Base-by-base conservation (phyloP, 345 rosid genomes). In the Sisymbrium irio region DNA sequence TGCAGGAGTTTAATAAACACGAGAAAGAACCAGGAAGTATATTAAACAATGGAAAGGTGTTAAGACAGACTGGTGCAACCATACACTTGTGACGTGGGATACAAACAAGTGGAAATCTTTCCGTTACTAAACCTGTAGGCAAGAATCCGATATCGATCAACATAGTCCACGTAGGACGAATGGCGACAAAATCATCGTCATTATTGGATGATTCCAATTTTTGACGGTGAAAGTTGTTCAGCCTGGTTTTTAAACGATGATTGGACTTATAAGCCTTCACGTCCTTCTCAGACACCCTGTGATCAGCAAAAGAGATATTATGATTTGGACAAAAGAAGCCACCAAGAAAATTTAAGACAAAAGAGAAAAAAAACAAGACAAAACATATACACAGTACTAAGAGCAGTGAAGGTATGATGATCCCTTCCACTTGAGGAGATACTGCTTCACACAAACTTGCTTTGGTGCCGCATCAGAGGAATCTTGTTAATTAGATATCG, bases 351-450 rank as follows among this genome's bases (percentile, higher is more conserved):
- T 33, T 30, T 60, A 62, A 69, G 37, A 62, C 18, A 69, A 5
- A 64, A n/a, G n/a, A 37, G 49, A 18, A 20, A 49, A 69, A 32
- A 36, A 11, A 32, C 7, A 51, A 47, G 13, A 47, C 28, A 62
- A 47, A 25, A 37, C 46, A 66, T 10, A 9, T 17, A 64, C 2
- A 35, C 20, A 65, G 70, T 60, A 96, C 99, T 98, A 90, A 79
- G 89, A 85, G 78, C 98, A 96, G 67, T 96, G 99, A 54, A 96
- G 93, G 85, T 89, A 96, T 63, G 98, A 96, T 65, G 90, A 80
- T 25, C 98, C 98, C 77, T 96, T 96, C 99, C 99, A 96, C 81
- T 96, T 96, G 35, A 96, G 93, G 72, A 92, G 98, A 86, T 96
- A 96, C 69, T 96, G 99, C 73, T 92, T 96, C 35, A 88, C 97